Evolutionary conservation across 2,329 filamentous ascomycete species (phyloP).

Genomic region (Daldinia eschscholtzii): DNA sequence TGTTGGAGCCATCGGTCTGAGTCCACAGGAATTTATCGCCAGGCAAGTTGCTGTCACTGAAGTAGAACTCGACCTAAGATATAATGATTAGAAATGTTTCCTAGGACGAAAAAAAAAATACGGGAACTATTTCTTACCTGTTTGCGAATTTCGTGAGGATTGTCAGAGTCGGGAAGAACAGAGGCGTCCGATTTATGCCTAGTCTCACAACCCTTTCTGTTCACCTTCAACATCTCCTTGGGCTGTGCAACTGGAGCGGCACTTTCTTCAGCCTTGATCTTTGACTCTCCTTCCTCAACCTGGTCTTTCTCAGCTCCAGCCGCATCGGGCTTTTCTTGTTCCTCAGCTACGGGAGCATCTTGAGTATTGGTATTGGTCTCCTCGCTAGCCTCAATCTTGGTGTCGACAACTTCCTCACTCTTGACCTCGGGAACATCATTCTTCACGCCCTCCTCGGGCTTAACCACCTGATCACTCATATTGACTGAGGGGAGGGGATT

Average conservation of each 20-base stretch:
- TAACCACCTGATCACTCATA: slow-evolving; percentile 56
- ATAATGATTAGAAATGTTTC: slow-evolving; percentile 12
- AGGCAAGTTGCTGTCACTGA: slow-evolving; percentile 71
- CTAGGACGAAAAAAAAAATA: background rate
- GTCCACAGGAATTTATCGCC: slow-evolving; percentile 89
- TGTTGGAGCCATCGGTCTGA: slow-evolving; percentile 80
- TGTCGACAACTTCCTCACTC: slow-evolving; percentile 14
- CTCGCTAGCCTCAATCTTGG: slow-evolving; percentile 27
- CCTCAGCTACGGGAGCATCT: slow-evolving; percentile 18
- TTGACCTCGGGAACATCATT: slow-evolving; percentile 8
- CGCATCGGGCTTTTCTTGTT: slow-evolving; percentile 23
- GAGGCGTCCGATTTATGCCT: slow-evolving; percentile 75
- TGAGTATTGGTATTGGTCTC: slow-evolving; percentile 12
- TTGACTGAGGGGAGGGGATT: slow-evolving; percentile 21
- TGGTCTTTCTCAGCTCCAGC: slow-evolving; percentile 43
- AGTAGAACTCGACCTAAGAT: slow-evolving; percentile 64
- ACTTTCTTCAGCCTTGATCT: slow-evolving; percentile 46
- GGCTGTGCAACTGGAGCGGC: slow-evolving; percentile 42
- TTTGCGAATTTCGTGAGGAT: slow-evolving; percentile 84
- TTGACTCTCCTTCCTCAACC: slow-evolving; percentile 42
- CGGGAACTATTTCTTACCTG: slow-evolving; percentile 68
- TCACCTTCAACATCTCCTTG: slow-evolving; percentile 60
- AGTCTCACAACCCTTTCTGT: slow-evolving; percentile 67
- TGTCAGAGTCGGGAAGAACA: slow-evolving; percentile 75
- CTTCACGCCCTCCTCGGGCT: slow-evolving; percentile 55